These are phyloP conservation scores for Astragalus glycyphyllos DNA, from an alignment of 306 rosid genomes.

Conservation along the genomic window DNA sequence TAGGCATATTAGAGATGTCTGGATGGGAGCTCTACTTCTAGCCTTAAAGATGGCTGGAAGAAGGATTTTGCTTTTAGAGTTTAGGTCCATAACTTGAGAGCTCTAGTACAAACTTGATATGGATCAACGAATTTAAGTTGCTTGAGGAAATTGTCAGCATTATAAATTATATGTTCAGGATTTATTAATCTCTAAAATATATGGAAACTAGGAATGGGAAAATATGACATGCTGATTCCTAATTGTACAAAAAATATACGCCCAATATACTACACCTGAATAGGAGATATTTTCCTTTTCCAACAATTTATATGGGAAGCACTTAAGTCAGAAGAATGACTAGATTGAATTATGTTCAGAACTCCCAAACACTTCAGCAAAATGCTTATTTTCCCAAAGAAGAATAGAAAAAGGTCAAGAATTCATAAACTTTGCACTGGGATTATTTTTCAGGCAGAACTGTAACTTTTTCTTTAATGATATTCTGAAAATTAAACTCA, in stretches of 20 bases:
- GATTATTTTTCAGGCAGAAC: constrained; percentile 12
- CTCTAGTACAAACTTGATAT: neutral
- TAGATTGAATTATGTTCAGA: neutral
- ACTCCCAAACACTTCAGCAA: neutral
- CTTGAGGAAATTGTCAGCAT: neutral
- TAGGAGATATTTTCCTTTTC: neutral
- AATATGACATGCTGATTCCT: neutral
- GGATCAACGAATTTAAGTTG: neutral
- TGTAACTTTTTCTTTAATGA: neutral
- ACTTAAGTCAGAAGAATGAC: constrained; percentile 3
- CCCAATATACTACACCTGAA: neutral
- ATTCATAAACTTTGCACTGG: constrained; percentile 10
- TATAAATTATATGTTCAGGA: neutral
- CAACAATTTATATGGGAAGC: constrained; percentile 6
- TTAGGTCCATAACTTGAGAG: neutral
- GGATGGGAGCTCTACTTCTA: neutral
- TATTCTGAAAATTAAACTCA: neutral
- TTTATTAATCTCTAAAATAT: neutral
- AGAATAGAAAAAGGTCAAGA: neutral
- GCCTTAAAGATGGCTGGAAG: no score
- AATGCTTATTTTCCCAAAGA: constrained; percentile 10
- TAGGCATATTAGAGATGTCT: neutral
- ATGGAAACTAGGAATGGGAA: neutral
- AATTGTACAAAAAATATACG: constrained; percentile 1
- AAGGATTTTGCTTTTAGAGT: neutral